Evolutionary conservation across 169 alveolate species (phyloP), one percentile per base, ranked within the genome.

Genomic region (Prorocentrum cordatum): DNA sequence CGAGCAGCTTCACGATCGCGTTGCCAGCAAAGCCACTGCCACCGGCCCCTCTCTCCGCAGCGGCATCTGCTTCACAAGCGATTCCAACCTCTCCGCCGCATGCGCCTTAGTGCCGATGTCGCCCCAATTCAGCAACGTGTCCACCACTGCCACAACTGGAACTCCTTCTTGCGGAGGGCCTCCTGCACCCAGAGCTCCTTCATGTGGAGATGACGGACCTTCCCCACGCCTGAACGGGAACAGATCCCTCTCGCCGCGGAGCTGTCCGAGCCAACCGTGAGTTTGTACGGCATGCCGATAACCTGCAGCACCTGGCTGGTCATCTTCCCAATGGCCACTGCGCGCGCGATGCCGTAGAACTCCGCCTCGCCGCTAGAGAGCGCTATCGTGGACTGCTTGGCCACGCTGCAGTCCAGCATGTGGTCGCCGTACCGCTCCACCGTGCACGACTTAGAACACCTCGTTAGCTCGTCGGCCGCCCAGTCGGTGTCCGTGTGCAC

Each of bases 181-280:
- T 73, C 85, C 24, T 73, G 85, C 5, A 70, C 62, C 82, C 82
- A 70, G 12, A 70, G 64, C 39, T 70, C 82, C 16, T 27, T 24
- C 27, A 39, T 29, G 38, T 24, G 26, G 9, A 70, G 64, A 16
- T 70, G 82, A n/a, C 39, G 36, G 0, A 70, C 82, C 22, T 50
- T 45, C 0, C 82, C 82, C 5, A 38, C 50, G 39, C 82, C 82
- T 14, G 26, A 14, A 10, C 82, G 26, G 2, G 22, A 42, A 7
- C 32, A n/a, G 20, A 70, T 70, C 29, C 82, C 66, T 42, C 31
- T 24, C 20, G 42, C 82, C 5, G 82, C 82, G 0, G 77, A 27
- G 35, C 54, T 9, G 3, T 39, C 82, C 22, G 64, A 39, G 58
- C 18, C 20, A 3, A 31, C 31, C 1, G n/a, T 50, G 36, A 47